Evolutionary conservation across 306 rosid genomes (phyloP).

Genomic region (Cucumis hystrix): DNA sequence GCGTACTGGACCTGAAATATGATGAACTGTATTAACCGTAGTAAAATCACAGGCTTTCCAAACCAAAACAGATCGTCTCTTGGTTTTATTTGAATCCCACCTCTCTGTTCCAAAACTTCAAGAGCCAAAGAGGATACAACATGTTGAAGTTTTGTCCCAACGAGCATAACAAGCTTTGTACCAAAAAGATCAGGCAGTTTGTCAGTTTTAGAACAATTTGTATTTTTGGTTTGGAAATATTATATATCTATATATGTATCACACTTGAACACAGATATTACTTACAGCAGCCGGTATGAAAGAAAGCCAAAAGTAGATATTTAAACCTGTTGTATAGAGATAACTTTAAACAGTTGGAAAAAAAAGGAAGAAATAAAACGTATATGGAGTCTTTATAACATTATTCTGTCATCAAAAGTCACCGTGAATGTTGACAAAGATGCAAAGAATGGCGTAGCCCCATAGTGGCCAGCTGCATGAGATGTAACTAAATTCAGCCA

Average conservation of each 20-base stretch:
- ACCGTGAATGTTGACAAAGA: conserved; percentile 84
- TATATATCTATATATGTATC: too few species aligned
- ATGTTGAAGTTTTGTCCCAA: conserved; percentile 95
- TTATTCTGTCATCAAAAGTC: conserved; percentile 8
- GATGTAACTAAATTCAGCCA: conserved; percentile 8
- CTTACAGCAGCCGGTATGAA: conserved; percentile 92
- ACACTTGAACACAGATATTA: conserved; percentile 5
- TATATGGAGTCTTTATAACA: not conserved
- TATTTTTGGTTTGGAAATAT: not conserved
- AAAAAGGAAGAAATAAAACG: not conserved
- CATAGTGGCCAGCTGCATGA: conserved; percentile 84
- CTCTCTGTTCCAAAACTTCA: conserved; percentile 50
- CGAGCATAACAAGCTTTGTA: conserved; percentile 78
- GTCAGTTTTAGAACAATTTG: not conserved
- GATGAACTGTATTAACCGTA: conserved; percentile 84
- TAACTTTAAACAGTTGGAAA: not conserved
- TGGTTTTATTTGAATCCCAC: conserved; percentile 70
- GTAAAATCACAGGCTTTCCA: conserved; percentile 58
- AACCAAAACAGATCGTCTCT: conserved; percentile 85
- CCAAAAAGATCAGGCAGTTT: conserved; percentile 12
- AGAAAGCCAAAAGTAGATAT: conserved; percentile 94
- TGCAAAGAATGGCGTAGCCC: conserved; percentile 81
- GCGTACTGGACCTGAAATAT: conserved; percentile 66
- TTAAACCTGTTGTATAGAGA: conserved; percentile 44
- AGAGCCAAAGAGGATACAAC: conserved; percentile 89